phyloP scores from a whole-genome alignment of 495 filamentous ascomycete genomes.

The Neurospora sp. region DNA sequence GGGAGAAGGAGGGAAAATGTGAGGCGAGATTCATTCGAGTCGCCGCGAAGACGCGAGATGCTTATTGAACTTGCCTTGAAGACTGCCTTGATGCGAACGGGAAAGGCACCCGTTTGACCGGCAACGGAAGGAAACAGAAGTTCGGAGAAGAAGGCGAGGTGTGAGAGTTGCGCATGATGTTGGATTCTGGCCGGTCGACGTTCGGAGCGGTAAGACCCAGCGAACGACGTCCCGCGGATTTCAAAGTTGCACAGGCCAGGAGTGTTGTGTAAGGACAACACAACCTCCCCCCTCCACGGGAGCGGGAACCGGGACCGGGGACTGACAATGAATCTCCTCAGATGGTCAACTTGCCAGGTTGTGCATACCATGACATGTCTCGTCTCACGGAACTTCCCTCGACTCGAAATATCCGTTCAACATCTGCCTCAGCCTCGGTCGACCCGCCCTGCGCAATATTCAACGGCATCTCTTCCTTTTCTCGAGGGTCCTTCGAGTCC shows the following conservation, averaged over 20 bases:
- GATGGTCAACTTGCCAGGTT: neutral
- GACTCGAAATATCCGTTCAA: neutral
- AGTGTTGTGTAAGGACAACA: neutral
- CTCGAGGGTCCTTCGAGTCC: neutral
- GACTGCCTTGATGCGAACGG: neutral
- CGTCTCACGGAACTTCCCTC: neutral
- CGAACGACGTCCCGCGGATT: neutral
- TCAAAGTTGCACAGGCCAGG: neutral
- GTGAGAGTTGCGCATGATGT: neutral
- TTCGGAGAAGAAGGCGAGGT: neutral
- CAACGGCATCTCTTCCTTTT: neutral
- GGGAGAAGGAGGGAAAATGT: neutral
- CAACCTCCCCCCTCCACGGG: neutral
- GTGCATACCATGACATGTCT: neutral
- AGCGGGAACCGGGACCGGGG: neutral
- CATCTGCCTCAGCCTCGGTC: neutral
- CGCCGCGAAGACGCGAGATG: neutral
- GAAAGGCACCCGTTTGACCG: neutral
- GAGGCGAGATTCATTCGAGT: neutral
- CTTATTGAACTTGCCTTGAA: neutral
- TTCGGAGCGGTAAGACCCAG: neutral
- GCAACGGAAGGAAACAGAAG: neutral
- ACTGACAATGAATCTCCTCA: neutral
- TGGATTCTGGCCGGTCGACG: neutral
- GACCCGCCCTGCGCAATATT: neutral